Evolutionary conservation across 441 rosid genomes (phyloP).

Genomic region (Theobroma grandiflorum): DNA sequence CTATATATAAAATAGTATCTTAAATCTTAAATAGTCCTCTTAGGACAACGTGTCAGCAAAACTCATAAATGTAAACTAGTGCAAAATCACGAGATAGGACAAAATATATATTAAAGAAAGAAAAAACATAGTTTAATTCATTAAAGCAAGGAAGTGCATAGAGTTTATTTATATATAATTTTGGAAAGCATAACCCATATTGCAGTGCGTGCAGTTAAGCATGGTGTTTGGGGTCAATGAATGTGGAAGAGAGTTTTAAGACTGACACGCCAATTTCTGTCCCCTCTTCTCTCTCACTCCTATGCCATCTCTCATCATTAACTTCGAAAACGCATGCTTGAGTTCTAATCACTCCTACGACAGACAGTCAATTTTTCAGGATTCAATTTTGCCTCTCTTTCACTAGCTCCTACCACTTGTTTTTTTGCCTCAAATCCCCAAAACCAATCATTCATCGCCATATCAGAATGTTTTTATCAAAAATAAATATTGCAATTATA

Average conservation of each 20-base stretch:
- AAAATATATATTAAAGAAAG: not conserved
- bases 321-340: conserved; percentile 36
- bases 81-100: no score
- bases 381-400: not conserved
- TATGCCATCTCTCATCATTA: not conserved
- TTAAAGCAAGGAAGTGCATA: not conserved
- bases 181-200: conserved; percentile 25
- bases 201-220: conserved; percentile 34
- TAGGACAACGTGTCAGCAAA: no score
- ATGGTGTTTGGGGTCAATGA: conserved; percentile 29
- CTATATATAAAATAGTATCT: no score
- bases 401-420: not conserved
- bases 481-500: not conserved
- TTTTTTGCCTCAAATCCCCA: not conserved
- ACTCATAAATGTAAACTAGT: no score
- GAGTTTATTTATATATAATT: not conserved
- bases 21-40: no score
- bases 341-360: conserved; percentile 19
- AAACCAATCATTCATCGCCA: conserved; percentile 14
- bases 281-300: not conserved
- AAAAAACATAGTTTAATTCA: not conserved
- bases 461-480: not conserved
- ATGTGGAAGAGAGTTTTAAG: conserved; percentile 16
- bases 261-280: conserved; percentile 34
- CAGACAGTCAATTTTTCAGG: not conserved